Conservation (phyloP, 306 rosid species). For the Dryas octopetala region DNA sequence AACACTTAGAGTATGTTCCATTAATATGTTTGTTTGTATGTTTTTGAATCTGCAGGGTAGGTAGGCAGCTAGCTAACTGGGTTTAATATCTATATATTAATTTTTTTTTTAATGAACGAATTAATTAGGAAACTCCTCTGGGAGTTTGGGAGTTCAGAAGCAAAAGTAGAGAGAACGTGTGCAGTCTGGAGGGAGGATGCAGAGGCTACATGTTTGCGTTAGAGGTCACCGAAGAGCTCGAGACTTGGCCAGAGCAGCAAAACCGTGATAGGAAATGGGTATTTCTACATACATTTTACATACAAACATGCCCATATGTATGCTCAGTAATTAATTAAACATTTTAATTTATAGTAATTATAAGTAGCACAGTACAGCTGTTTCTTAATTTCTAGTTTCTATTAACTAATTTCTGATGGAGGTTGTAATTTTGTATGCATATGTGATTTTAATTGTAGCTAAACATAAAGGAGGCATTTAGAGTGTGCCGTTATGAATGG, state of each 20-base stretch:
- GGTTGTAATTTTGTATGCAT: no score
- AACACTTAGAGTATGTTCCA: conserved; percentile 57
- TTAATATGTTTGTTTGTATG: neutral
- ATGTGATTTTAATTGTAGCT: conserved; percentile 37
- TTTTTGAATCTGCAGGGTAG: no score
- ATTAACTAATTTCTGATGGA: neutral
- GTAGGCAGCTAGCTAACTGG: no score
- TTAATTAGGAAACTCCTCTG: conserved; percentile 57
- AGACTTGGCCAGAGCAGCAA: conserved; percentile 72
- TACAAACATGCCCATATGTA: no score
- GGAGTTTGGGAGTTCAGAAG: conserved; percentile 92
- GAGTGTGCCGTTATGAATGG: conserved; percentile 83
- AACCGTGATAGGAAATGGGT: conserved; percentile 77
- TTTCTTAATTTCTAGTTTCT: no score
- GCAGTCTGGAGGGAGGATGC: conserved; percentile 71
- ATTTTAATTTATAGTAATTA: neutral
- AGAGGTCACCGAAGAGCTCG: conserved; percentile 80
- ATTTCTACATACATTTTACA: neutral
- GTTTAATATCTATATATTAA: neutral
- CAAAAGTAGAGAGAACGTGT: conserved; percentile 63
- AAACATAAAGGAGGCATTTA: conserved; percentile 56
- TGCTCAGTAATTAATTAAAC: neutral
- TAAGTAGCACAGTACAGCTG: no score
- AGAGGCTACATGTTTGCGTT: conserved; percentile 85
- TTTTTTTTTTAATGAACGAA: neutral